A percentile compares a stretch with the other conserved stretches of the same genome.
Evolutionary conservation across 2,329 filamentous ascomycete genomes (phyloP).

Genomic region (Didymosphaeria variabile): DNA sequence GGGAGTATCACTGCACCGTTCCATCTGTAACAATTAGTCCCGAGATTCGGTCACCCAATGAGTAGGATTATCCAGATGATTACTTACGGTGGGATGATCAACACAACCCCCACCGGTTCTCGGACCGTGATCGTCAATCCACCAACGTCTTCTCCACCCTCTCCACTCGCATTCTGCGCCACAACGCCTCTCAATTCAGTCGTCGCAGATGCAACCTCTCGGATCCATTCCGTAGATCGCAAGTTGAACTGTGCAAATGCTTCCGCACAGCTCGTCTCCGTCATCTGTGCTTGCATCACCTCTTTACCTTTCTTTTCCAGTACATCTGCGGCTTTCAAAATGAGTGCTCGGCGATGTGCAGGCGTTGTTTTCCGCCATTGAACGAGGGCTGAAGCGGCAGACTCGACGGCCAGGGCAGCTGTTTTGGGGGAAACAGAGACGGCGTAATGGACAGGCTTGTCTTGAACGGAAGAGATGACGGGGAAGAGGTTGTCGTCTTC

Average conservation of each 20-base stretch:
- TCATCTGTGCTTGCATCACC: conserved; percentile 65
- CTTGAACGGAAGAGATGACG: conserved; percentile 63
- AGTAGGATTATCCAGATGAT: conserved; percentile 18
- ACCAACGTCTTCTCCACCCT: conserved; percentile 56
- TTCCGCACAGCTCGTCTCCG: conserved; percentile 62
- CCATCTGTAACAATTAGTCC: conserved; percentile 43
- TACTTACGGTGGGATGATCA: conserved; percentile 77
- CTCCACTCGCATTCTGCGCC: conserved; percentile 53
- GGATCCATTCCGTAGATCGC: conserved; percentile 51
- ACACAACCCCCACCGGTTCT: conserved; percentile 78
- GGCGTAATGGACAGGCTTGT: conserved; percentile 62
- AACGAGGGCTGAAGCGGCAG: conserved; percentile 71
- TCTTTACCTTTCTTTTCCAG: conserved; percentile 67
- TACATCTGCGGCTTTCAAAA: conserved; percentile 72
- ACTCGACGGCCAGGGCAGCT: conserved; percentile 62
- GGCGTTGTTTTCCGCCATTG: conserved; percentile 73
- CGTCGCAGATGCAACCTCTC: conserved; percentile 55
- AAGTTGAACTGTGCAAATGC: conserved; percentile 48
- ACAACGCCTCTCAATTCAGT: conserved; percentile 49
- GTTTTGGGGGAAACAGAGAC: conserved; percentile 63
- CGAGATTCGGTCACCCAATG: conserved; percentile 30
- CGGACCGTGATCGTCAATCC: conserved; percentile 70
- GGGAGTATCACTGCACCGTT: conserved; percentile 58
- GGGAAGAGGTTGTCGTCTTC: conserved; percentile 55
- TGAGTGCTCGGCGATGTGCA: conserved; percentile 69